Conservation (phyloP, 2,329 filamentous ascomycete species). For the Cladosporium sphaerospermum region DNA sequence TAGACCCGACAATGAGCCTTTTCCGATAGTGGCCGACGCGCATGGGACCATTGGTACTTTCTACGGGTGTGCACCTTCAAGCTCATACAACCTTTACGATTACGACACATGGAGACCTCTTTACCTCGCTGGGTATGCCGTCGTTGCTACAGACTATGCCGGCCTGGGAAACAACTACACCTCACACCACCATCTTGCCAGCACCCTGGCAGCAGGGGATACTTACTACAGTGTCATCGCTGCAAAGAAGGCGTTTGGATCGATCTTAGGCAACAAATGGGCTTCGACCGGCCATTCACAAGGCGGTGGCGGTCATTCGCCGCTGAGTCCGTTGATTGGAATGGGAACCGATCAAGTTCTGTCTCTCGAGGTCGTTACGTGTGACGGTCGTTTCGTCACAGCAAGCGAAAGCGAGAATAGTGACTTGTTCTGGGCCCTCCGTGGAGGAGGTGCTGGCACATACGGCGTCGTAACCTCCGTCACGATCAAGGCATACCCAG, state of each 20-base stretch:
- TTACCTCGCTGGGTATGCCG: slow-evolving; percentile 21
- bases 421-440: slow-evolving; percentile 49
- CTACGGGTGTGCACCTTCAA: neutral
- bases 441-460: slow-evolving; percentile 50
- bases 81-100: neutral
- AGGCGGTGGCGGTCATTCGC: slow-evolving; percentile 33
- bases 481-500: slow-evolving; percentile 16
- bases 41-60: neutral
- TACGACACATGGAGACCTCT: neutral
- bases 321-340: too few species aligned
- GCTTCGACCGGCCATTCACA: slow-evolving; percentile 44
- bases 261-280: slow-evolving; percentile 32
- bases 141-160: slow-evolving; percentile 23
- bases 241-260: slow-evolving; percentile 36
- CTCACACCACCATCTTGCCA: slow-evolving; percentile 37
- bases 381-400: slow-evolving; percentile 43
- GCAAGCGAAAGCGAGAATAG: slow-evolving; percentile 38
- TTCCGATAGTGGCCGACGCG: neutral
- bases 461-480: slow-evolving; percentile 20
- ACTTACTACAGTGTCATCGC: slow-evolving; percentile 40
- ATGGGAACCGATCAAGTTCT: too few species aligned
- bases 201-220: slow-evolving; percentile 38
- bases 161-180: slow-evolving; percentile 20
- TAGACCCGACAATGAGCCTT: neutral
- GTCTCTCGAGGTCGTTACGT: slow-evolving; percentile 43